phyloP scores from a whole-genome alignment of 192 early-diverging fungal genomes.

The Haplosporangium gracile region DNA sequence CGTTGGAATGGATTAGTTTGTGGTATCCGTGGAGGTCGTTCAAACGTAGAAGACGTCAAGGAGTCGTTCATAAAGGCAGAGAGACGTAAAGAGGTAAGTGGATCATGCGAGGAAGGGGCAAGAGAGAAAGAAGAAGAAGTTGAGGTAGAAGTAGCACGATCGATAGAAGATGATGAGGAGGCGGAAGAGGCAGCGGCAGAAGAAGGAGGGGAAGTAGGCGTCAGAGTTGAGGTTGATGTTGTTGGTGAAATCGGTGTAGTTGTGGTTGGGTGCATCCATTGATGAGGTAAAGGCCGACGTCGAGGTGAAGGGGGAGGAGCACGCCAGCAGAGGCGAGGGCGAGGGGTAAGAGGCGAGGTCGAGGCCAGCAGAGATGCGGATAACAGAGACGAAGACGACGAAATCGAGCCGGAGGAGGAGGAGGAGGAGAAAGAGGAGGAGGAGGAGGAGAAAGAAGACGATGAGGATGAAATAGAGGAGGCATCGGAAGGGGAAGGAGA shows the following conservation, averaged over 20 bases:
- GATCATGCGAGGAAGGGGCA: background rate
- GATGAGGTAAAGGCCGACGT: constrained; percentile 35
- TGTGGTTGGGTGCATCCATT: constrained; percentile 26
- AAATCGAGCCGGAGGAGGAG: background rate
- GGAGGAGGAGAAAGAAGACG: background rate
- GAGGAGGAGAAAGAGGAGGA: background rate
- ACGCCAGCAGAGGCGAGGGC: constrained; percentile 11
- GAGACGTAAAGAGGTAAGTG: constrained; percentile 4
- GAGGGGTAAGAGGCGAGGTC: constrained; percentile 17
- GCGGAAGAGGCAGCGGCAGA: background rate
- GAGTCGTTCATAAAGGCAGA: background rate
- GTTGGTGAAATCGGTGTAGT: constrained; percentile 3
- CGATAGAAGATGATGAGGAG: background rate
- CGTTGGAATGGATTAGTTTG: background rate
- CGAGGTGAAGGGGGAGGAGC: constrained; percentile 18
- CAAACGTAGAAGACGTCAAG: background rate
- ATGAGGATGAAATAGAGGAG: background rate
- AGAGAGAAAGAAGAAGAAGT: background rate
- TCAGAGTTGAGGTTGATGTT: constrained; percentile 3
- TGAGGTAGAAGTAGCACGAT: background rate
- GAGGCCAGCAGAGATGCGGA: constrained; percentile 6
- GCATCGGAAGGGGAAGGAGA: background rate
- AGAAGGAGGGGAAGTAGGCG: constrained; percentile 1
- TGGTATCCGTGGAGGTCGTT: constrained; percentile 5
- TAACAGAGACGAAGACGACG: background rate